Base-by-base conservation (phyloP, 768 basidiomycete species). In the Pleurotus platypus region DNA sequence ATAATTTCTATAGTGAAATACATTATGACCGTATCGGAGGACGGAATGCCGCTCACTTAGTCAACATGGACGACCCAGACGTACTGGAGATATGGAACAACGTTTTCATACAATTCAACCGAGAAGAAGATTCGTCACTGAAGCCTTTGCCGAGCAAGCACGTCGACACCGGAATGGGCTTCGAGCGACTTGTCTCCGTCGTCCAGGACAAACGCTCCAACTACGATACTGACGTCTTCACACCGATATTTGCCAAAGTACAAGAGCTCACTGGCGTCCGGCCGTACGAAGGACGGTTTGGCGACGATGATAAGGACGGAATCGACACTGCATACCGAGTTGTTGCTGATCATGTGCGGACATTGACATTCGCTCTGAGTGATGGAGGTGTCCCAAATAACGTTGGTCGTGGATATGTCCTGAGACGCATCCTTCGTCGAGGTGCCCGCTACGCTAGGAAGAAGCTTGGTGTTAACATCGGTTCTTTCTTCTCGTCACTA, bases 21-120 rank as follows among this genome's bases (percentile, higher is more conserved):
- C 97, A 99, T 72, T 96, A 83, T 67, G 97, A 99, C 71, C 89
- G 94, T 43, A 92, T 98, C 61, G 97, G 97, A n/a, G 92, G 90
- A n/a, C 84, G 97, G 49, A 93, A 98, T 67, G 96, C 94, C 51
- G 84, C 94, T 5, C 79, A 87, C 64, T 85, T 97, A 47, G 97
- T 99, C 62, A 98, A 99, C 70, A 80, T 87, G 63, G 97, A 99
- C 69, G 97, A 98, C 67, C 94, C 97, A 1, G 87, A 95, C 61
- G 97, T 99, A 6, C 81, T 99, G 57, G 94, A 96, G 72, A 95
- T 99, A 63, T 99, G 97, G 97, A 99, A 99, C 77, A 98, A 97
- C 69, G 97, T 99, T 57, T 99, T 98, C 70, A 98, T 99, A 67
- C 95, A 98, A 66, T 99, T 90, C 78, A 98, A 99, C 69, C 90